Conservation (phyloP, 768 basidiomycete species). For the Lentinula sp. region DNA sequence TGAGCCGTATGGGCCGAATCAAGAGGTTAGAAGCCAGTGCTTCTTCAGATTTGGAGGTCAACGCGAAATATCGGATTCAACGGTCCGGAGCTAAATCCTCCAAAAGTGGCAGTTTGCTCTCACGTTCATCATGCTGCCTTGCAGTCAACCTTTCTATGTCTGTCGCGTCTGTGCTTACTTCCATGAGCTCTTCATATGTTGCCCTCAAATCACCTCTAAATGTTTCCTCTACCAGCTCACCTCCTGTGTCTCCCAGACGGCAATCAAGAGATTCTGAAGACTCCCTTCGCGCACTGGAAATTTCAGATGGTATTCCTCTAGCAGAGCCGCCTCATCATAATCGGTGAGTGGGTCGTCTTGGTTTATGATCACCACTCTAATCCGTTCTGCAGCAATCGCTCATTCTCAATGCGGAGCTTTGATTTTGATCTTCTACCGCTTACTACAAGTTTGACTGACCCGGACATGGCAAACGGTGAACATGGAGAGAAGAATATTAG, state of each 20-base stretch:
- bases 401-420: slow-evolving; percentile 71
- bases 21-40: background rate
- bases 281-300: slow-evolving; percentile 74
- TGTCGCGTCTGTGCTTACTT: background rate
- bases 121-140: background rate
- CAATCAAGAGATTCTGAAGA: slow-evolving; percentile 59
- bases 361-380: background rate
- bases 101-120: background rate
- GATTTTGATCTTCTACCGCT: slow-evolving; percentile 80
- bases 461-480: slow-evolving; percentile 42
- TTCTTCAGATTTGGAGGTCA: background rate
- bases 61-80: background rate
- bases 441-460: slow-evolving; percentile 70
- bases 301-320: slow-evolving; percentile 53
- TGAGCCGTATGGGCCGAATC: background rate
- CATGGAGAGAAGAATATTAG: slow-evolving; percentile 67
- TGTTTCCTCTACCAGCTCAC: slow-evolving; percentile 12
- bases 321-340: slow-evolving; percentile 22
- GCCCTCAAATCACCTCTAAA: slow-evolving; percentile 3
- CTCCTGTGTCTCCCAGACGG: slow-evolving; percentile 26
- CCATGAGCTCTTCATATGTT: slow-evolving; percentile 7
- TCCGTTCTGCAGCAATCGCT: slow-evolving; percentile 32
- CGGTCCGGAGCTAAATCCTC: background rate
- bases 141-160: background rate
- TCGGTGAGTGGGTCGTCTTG: slow-evolving; percentile 22